A percentile compares a stretch with the other conserved stretches of the same genome.
Evolutionary conservation across 2,329 filamentous ascomycete genomes (phyloP).

Genomic region (Ilyonectria robusta): DNA sequence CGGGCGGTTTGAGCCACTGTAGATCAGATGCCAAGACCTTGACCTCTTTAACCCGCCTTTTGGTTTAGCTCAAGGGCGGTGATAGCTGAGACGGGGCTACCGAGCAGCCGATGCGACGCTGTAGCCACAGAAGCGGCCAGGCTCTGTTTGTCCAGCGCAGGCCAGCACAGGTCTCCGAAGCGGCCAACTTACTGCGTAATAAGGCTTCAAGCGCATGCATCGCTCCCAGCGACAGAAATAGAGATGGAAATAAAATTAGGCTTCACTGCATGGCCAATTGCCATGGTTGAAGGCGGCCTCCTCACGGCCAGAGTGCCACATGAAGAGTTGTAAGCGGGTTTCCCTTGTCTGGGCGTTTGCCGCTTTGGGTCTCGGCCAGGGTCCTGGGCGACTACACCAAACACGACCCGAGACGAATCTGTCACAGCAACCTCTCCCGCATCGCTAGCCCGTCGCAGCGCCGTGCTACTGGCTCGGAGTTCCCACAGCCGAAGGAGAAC

Average conservation of each 20-base stretch:
- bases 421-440: conserved; percentile 50
- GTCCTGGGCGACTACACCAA: conserved; percentile 44
- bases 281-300: background rate
- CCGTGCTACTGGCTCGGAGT: conserved; percentile 38
- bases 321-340: background rate
- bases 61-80: conserved; percentile 12
- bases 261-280: background rate
- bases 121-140: background rate
- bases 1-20: conserved; percentile 29
- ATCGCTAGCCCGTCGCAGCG: conserved; percentile 35
- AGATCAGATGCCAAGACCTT: conserved; percentile 22
- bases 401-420: conserved; percentile 54
- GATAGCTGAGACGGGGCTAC: conserved; percentile 20
- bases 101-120: conserved; percentile 22
- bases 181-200: background rate
- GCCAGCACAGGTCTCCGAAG: background rate
- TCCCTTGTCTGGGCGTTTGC: conserved; percentile 2
- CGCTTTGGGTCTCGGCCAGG: conserved; percentile 27
- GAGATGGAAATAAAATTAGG: background rate
- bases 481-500: conserved; percentile 36
- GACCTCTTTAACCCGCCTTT: background rate
- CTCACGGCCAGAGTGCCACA: background rate
- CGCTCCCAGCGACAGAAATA: background rate
- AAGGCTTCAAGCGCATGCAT: conserved; percentile 4
- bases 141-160: conserved; percentile 6